A percentile compares a stretch with the other conserved stretches of the same genome.
Conservation (phyloP, 1,139 yeast genomes). For the Candida labiduridarum region DNA sequence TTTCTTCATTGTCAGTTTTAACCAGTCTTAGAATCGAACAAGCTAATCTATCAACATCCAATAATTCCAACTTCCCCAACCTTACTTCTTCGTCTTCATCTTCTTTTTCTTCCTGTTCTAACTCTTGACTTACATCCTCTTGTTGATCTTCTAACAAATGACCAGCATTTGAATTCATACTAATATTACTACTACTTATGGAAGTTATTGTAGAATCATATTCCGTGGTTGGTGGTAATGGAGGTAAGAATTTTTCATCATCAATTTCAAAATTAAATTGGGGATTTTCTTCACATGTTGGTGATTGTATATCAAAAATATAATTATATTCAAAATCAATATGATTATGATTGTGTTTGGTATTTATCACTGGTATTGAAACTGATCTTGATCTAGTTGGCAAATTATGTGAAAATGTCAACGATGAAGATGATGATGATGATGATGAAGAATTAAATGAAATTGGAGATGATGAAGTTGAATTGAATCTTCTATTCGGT, state of each 20-base stretch:
- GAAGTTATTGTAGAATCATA: not conserved
- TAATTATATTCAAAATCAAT: conserved; percentile 1
- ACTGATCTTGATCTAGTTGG: conserved; percentile 3
- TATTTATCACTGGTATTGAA: not conserved
- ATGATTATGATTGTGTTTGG: not conserved
- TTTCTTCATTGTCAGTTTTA: conserved; percentile 18
- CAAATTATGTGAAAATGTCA: not conserved
- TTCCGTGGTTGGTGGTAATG: conserved; percentile 9
- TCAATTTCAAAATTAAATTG: not conserved
- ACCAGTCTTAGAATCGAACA: conserved; percentile 22
- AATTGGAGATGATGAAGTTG: not conserved
- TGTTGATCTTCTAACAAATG: not conserved
- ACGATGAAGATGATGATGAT: not conserved
- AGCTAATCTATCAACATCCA: conserved; percentile 21
- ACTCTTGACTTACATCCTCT: too few species aligned
- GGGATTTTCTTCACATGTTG: not conserved
- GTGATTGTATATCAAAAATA: conserved; percentile 1
- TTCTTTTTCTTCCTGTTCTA: not conserved
- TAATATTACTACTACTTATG: not conserved
- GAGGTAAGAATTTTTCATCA: conserved; percentile 10
- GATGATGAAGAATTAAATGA: not conserved
- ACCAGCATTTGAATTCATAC: not conserved
- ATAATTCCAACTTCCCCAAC: not conserved
- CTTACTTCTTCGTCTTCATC: not conserved
- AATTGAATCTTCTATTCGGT: conserved; percentile 1